Base-by-base conservation (phyloP, 1,139 yeast genomes). In the Taphrina flavorubra region DNA sequence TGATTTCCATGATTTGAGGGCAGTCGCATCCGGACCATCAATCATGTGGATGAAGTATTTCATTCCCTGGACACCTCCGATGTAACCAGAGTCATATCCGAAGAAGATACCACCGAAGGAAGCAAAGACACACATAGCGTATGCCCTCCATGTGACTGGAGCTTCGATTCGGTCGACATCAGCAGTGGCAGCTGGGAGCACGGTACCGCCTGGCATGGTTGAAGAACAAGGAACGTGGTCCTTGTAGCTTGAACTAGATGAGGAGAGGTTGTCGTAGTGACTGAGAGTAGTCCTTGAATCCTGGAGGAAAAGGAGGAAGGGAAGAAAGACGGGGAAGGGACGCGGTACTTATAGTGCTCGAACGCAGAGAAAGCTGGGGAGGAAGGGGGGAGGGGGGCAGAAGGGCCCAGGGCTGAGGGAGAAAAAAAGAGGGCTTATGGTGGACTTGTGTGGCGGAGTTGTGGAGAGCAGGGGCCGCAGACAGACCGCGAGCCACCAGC, bases 41-140 rank as follows among this genome's bases (percentile, higher is more conserved):
- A 84, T 83, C 40, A 73, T 73, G 40, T 77, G 76, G 68, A 79
- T 77, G 71, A 84, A 85, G 71, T 80, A 82, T 14, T 79, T 76
- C 87, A 84, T 84, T 71, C 83, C 86, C 79, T 84, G 75, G 71
- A 85, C 81, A 78, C 87, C 87, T 36, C 85, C 81, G 72, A 85
- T 85, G 70, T 85, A 83, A 74, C 87, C 87, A 4, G 87, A 84
- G 74, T 85, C 88, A 76, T 84, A 85, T 72, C 88, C 88, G 74
- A 78, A 85, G 69, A 85, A 79, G 69, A 85, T 76, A 77, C 88
- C 88, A 75, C 87, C 88, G 72, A 84, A 80, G 16, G 85, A 82
- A 49, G 83, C 83, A 72, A 83, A 82, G 66, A 79, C 74, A 64
- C 79, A 72, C 37, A 72, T 70, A 25, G 70, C 53, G 70, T 69